phyloP scores from a whole-genome alignment of 2,329 filamentous ascomycete species.

The Plectosphaerella plurivora region DNA sequence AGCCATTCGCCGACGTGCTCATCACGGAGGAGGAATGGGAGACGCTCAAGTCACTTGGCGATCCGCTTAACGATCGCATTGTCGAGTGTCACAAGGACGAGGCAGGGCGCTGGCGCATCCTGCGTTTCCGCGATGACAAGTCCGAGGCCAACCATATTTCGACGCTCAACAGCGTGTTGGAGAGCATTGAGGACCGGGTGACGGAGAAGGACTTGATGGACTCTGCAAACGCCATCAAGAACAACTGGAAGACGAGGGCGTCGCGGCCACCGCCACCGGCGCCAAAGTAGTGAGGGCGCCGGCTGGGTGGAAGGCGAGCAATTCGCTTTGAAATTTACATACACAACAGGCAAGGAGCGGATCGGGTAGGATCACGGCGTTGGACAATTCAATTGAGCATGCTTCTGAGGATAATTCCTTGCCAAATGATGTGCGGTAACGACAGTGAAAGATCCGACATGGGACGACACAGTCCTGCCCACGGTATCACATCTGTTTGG shows the following conservation, averaged over 20 bases:
- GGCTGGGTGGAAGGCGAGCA: too few relatives aligned
- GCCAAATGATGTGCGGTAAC: too few relatives aligned
- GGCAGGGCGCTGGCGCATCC: slow-evolving; percentile 73
- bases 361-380: too few relatives aligned
- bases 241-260: slow-evolving; percentile 69
- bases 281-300: not conserved
- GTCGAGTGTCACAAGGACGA: slow-evolving; percentile 86
- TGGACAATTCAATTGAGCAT: too few relatives aligned
- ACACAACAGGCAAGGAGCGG: too few relatives aligned
- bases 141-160: slow-evolving; percentile 81
- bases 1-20: slow-evolving; percentile 61
- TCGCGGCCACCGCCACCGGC: not conserved
- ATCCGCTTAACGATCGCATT: slow-evolving; percentile 80
- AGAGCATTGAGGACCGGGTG: slow-evolving; percentile 84
- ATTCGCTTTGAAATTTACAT: too few relatives aligned
- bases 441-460: too few relatives aligned
- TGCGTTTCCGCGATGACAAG: slow-evolving; percentile 92
- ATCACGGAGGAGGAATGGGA: slow-evolving; percentile 81
- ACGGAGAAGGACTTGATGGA: slow-evolving; percentile 74
- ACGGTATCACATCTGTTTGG: too few relatives aligned
- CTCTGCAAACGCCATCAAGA: slow-evolving; percentile 66
- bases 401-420: too few relatives aligned
- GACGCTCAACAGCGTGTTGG: slow-evolving; percentile 80
- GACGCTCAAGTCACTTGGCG: slow-evolving; percentile 63
- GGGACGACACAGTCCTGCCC: too few relatives aligned